Evolutionary conservation across 164 flowering plant genomes (phyloP), one percentile per base, ranked within the genome.

Genomic region (Cinnamomum micranthum): DNA sequence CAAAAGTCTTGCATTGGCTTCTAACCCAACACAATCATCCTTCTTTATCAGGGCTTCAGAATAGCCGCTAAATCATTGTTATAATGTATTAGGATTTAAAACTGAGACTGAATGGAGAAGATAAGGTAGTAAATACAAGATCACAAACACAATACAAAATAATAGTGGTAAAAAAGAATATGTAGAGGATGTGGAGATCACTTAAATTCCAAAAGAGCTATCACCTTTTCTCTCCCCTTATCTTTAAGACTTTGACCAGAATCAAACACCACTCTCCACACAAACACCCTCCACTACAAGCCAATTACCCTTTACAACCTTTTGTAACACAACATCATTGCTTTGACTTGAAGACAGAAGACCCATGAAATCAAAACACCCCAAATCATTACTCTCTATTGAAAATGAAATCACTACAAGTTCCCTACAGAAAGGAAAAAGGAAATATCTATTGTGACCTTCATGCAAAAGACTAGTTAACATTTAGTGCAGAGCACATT

Each of bases 191-290:
- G 70, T 71, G 74, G 75, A 77, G 68, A 68, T 77, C 79, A 77
- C 77, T 78, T 24, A 77, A 33, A 65, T 50, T 69, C 19, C 70
- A 33, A 63, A 41, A 63, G 52, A 27, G 64, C 72, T 64, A 15
- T 20, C 62, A 4, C 50, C 11, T 50, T 7, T 17, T 31, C 28
- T 15, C 52, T 62, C 4, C 33, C 58, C 25, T 23, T 60, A 62
- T 50, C 72, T 72, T 77, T 27, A 1, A 27, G 1, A 27, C 27
- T 27, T 27, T 78, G 81, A 79, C 77, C 33, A 65, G 66, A 84
- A 84, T 71, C 75, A 79, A 79, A 60, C 65, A 35, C 69, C 69
- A 75, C 71, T 68, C 73, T 75, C 60, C 73, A 78, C 71, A 65
- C 73, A 78, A 25, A 77, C 33, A 69, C 65, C 11, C 62, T 41